Evolutionary conservation across 768 basidiomycete genomes (phyloP), one percentile per base, ranked within the genome.

Genomic region (Termitomyces sp.): DNA sequence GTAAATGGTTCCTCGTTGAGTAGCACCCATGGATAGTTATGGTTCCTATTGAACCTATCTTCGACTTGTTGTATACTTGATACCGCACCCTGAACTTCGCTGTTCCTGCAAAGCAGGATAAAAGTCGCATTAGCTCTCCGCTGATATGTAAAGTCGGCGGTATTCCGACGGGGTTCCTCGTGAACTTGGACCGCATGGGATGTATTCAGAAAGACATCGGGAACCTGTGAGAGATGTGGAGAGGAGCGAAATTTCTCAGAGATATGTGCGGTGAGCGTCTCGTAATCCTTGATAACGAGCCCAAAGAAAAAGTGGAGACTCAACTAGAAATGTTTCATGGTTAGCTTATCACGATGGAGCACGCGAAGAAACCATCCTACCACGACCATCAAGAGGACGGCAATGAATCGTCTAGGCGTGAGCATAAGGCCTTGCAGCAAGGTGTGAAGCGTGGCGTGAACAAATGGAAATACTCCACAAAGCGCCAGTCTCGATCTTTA

Each of bases 1-100:
- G 80, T 79, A 67, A 91, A 92, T 0, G 81, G 81, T 61, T 85
- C 84, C 50, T 94, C 91, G 67, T 94, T 94, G 39, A 95, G 76
- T 64, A 94, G 83, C n/a, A 89, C 83, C 73, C 86, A 94, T 9
- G 90, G 89, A 69, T 94, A 94, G 14, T 72, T 72, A 61, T 83
- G 85, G 59, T 81, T 76, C 59, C 75, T 77, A 74, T 98, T 98
- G 72, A 95, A 96, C 28, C 88, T 75, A 63, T 90, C 86, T 72
- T 98, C 94, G 70, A 87, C 76, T 57, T 82, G 80, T 59, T 80
- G 79, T 58, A 88, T 82, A 56, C 81, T 84, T 30, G 79, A 72
- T 30, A 82, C 66, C 34, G 80, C 80, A 25, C 79, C 79, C 32
- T 67, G 59, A n/a, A 85, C 65, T 55, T 84, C 83, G 21, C 66